Evolutionary conservation across 768 basidiomycete species (phyloP).

Genomic region (Lyophyllum decastes): DNA sequence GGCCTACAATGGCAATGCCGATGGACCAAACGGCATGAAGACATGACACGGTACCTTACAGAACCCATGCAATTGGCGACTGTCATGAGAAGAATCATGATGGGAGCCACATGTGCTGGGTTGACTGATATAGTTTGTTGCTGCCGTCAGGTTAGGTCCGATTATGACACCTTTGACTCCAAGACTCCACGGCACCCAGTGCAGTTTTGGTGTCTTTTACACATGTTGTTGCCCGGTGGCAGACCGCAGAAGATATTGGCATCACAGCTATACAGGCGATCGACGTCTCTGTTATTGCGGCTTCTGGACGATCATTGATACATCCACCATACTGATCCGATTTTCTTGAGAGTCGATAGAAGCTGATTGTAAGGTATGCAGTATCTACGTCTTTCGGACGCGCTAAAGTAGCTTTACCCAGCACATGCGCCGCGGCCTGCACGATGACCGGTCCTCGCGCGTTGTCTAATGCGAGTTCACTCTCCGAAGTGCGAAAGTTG

Average conservation of each 20-base stretch:
- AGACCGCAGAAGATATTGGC: too few species aligned
- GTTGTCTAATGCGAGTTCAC: too few species aligned
- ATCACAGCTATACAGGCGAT: not conserved
- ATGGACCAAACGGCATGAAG: not conserved
- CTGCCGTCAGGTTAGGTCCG: not conserved
- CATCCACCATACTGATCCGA: too few species aligned
- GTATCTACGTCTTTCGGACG: too few species aligned
- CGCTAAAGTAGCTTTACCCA: too few species aligned
- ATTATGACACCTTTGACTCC: too few species aligned
- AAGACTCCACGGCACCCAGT: not conserved
- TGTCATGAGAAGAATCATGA: constrained; percentile 6
- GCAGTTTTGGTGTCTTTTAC: not conserved
- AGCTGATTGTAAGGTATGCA: not conserved
- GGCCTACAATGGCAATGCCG: not conserved
- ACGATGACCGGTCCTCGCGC: too few species aligned
- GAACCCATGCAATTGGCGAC: not conserved
- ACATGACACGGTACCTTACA: too few species aligned
- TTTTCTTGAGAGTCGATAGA: not conserved
- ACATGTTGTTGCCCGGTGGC: not conserved
- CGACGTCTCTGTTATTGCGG: not conserved
- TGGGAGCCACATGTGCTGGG: not conserved
- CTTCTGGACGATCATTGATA: not conserved
- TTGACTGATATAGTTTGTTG: not conserved
- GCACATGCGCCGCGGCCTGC: too few species aligned
- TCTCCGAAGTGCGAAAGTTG: too few species aligned